Base-by-base conservation (phyloP, 2,329 filamentous ascomycete species). In the Lachnellula suecica region DNA sequence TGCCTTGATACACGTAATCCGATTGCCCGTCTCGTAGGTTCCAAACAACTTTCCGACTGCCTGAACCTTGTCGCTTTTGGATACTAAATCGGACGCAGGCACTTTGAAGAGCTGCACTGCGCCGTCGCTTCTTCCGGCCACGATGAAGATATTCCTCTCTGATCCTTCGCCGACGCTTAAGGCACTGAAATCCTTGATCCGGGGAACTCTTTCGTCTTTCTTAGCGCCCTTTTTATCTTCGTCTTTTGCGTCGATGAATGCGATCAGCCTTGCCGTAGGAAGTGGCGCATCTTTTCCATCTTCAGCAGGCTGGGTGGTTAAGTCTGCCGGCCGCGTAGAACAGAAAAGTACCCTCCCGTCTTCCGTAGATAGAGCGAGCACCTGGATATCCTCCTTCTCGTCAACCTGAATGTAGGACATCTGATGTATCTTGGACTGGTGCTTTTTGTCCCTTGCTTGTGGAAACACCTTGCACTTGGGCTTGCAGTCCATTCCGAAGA, bases 101-200 rank as follows among this genome's bases (percentile, higher is more conserved):
- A 95, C 61, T 56, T 72, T 79, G 88, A 92, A 97, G 15, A 96
- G 63, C 46, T 90, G 82, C n/a, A 97, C 74, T 45, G 84, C 82
- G 27, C 94, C 94, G 63, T 97, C 91, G 67, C 92, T 97, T 71
- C 89, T 87, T 6, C 82, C 91, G 6, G 90, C 84, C 4, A 90
- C 76, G 38, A 96, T 70, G 54, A 88, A 74, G 52, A 78, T 78
- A 56, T 66, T 73, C 63, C 63, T 70, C 61, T 51, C 70, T 64
- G 52, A 64, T 38, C 69, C 64, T 35, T 72, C 46, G 71, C 65
- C 54, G 17, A 66, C 51, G 2, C 78, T 53, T 11, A 70, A 66
- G 25, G 93, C 73, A 35, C 84, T 81, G 69, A 97, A 97, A 66
- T 96, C 92, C 73, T 97, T 99, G 69, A 97, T 85, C 47, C 94